Conservation (phyloP, 2,329 filamentous ascomycete species). For the Daldinia sp. region DNA sequence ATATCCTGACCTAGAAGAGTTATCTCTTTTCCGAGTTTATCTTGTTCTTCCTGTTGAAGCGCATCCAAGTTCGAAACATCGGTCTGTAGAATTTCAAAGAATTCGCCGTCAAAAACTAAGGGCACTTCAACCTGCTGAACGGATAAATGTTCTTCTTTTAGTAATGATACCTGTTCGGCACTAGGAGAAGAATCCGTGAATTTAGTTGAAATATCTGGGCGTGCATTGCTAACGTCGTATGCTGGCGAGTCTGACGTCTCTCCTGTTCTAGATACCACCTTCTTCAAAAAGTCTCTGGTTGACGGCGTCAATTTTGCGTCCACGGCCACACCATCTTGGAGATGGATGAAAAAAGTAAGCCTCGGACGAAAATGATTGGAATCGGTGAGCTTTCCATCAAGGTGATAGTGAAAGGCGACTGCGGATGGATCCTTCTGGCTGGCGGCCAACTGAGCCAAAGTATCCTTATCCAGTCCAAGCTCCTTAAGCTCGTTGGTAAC, state of each 20-base stretch:
- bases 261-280: conserved; percentile 61
- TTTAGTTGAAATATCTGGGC: background rate
- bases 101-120: conserved; percentile 80
- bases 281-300: conserved; percentile 73
- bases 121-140: conserved; percentile 74
- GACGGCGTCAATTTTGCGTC: conserved; percentile 75
- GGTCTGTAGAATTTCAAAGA: conserved; percentile 80
- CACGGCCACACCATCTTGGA: conserved; percentile 74
- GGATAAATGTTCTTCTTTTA: conserved; percentile 18
- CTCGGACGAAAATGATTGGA: conserved; percentile 71
- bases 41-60: conserved; percentile 75
- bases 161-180: background rate
- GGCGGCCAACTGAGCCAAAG: conserved; percentile 73
- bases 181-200: background rate
- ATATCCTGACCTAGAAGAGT: conserved; percentile 73
- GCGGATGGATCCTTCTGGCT: conserved; percentile 61
- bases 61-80: conserved; percentile 77
- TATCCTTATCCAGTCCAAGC: conserved; percentile 78
- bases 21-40: conserved; percentile 73
- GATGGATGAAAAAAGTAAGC: conserved; percentile 76
- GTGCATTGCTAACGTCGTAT: background rate
- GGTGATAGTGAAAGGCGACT: conserved; percentile 64
- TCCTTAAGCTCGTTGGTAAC: conserved; percentile 77
- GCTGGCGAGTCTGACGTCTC: background rate
- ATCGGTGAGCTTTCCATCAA: conserved; percentile 62